Evolutionary conservation across 2,329 filamentous ascomycete genomes (phyloP).

Genomic region (Bipolaris zeicola): DNA sequence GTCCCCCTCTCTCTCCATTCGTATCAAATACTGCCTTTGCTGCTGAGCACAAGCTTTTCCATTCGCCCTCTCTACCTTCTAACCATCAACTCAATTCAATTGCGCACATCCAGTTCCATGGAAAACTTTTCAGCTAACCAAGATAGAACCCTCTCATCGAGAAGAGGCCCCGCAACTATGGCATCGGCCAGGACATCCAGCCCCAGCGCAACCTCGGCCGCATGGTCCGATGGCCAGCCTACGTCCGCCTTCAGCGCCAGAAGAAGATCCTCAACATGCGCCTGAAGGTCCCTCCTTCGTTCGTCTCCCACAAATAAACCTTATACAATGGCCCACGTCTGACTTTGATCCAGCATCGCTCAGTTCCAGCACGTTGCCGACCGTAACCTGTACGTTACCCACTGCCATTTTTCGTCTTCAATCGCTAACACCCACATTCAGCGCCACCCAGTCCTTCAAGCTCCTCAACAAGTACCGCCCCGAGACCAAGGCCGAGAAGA

Average conservation of each 20-base stretch:
- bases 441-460: constrained; percentile 94
- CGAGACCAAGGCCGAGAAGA: constrained; percentile 99
- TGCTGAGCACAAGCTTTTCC: constrained; percentile 10
- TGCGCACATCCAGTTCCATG: not conserved
- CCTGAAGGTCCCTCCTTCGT: constrained; percentile 93
- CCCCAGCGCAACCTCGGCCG: constrained; percentile 71
- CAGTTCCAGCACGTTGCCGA: constrained; percentile 95
- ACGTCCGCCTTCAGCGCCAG: constrained; percentile 95
- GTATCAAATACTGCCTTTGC: not conserved
- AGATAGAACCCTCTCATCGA: constrained; percentile 96
- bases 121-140: constrained; percentile 21
- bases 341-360: constrained; percentile 61
- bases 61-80: not conserved
- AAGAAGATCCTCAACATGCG: constrained; percentile 97
- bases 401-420: not conserved
- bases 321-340: not conserved
- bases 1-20: not conserved
- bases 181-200: constrained; percentile 92
- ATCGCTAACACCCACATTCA: not conserved
- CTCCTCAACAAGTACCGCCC: constrained; percentile 99
- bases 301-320: not conserved
- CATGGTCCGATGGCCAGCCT: constrained; percentile 86
- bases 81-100: not conserved
- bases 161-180: constrained; percentile 96
- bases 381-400: constrained; percentile 50